These are phyloP conservation scores for Geosmithia morbida DNA, from an alignment of 2,329 filamentous ascomycete genomes.

Conservation along the genomic window DNA sequence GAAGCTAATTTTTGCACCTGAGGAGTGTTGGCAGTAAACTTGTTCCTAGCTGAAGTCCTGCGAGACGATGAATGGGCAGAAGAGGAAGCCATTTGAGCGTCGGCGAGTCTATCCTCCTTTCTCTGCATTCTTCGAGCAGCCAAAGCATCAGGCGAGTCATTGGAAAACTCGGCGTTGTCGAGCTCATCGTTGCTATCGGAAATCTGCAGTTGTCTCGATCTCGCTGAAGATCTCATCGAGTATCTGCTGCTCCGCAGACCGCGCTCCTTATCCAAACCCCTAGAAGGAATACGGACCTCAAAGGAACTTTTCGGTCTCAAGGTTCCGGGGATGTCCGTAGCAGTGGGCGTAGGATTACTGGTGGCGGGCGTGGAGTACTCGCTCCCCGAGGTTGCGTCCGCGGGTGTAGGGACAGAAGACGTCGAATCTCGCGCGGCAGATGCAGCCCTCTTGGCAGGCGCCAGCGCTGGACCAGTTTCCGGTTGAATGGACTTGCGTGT, in stretches of 20 bases:
- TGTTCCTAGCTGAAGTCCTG: background rate
- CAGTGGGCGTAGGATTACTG: conserved; percentile 19
- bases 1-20: conserved; percentile 1
- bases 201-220: conserved; percentile 28
- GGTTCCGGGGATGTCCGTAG: conserved; percentile 6
- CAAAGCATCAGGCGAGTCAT: conserved; percentile 11
- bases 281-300: background rate
- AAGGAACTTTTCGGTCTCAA: background rate
- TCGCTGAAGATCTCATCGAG: conserved; percentile 24
- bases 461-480: no score
- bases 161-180: conserved; percentile 7
- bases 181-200: conserved; percentile 21
- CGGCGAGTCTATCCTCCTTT: conserved; percentile 13
- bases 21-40: background rate
- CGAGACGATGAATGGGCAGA: background rate
- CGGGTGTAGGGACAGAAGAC: conserved; percentile 16
- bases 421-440: conserved; percentile 11
- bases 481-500: background rate
- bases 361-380: conserved; percentile 20
- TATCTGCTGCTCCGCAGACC: conserved; percentile 26
- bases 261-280: conserved; percentile 10
- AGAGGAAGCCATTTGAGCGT: background rate
- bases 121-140: conserved; percentile 19
- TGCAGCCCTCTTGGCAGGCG: background rate
- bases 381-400: conserved; percentile 13